These are phyloP conservation scores for Torulaspora delbrueckii DNA, from an alignment of 805 yeast genomes.

Conservation along the genomic window DNA sequence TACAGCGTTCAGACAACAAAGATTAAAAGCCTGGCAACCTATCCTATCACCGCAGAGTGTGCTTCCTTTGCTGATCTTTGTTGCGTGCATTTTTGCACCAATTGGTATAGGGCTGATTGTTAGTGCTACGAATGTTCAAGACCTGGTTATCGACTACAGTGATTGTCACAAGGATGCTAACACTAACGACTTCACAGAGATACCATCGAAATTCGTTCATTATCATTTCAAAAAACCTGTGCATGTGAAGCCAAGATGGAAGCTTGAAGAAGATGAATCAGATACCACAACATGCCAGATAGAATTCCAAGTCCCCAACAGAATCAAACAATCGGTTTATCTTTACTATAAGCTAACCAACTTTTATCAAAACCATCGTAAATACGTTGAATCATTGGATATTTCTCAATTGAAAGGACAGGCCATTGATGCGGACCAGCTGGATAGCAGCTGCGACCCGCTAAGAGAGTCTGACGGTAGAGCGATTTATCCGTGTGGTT, in stretches of 20 bases:
- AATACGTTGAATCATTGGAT: constrained; percentile 83
- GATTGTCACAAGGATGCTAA: constrained; percentile 55
- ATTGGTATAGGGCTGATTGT: constrained; percentile 79
- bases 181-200: constrained; percentile 38
- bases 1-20: constrained; percentile 75
- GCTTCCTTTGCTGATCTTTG: constrained; percentile 69
- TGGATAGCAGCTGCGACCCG: constrained; percentile 43
- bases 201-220: constrained; percentile 56
- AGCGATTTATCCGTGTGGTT: constrained; percentile 72
- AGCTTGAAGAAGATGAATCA: constrained; percentile 38
- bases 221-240: constrained; percentile 54
- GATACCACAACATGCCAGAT: constrained; percentile 51
- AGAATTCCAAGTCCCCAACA: constrained; percentile 66
- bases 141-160: constrained; percentile 69
- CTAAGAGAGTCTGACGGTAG: constrained; percentile 35
- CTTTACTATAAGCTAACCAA: constrained; percentile 83
- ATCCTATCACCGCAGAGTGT: constrained; percentile 89
- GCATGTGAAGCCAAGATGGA: constrained; percentile 57
- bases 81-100: constrained; percentile 81
- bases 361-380: constrained; percentile 91
- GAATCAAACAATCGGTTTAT: constrained; percentile 65
- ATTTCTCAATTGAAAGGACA: constrained; percentile 75
- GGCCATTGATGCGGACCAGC: constrained; percentile 49
- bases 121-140: constrained; percentile 76
- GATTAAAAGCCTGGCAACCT: constrained; percentile 68